Conservation (phyloP, 2,329 filamentous ascomycete species). For the Sclerotinia subarctica region DNA sequence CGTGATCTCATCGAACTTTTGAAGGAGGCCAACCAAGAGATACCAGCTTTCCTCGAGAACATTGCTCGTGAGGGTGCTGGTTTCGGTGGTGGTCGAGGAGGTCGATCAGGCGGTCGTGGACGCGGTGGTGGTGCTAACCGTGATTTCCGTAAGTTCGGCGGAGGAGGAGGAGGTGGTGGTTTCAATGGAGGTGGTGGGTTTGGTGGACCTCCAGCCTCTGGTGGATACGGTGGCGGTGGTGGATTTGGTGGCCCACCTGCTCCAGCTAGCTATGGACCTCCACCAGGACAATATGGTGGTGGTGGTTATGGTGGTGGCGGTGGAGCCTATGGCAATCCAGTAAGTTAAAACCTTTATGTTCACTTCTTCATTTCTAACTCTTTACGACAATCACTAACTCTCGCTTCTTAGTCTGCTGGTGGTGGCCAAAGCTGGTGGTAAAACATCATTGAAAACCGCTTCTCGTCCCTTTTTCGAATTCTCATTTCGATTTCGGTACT, state of each 20-base stretch:
- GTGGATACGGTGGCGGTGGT: conserved; percentile 52
- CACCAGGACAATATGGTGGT: conserved; percentile 35
- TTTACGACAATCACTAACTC: not conserved
- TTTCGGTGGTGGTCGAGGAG: conserved; percentile 69
- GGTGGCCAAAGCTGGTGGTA: conserved; percentile 57
- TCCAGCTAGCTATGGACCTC: conserved; percentile 51
- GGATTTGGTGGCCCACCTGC: conserved; percentile 56
- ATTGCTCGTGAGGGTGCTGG: conserved; percentile 90
- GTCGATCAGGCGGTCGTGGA: conserved; percentile 66
- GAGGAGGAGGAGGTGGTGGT: conserved; percentile 48
- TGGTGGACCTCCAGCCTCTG: conserved; percentile 41
- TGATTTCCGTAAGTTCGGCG: conserved; percentile 80
- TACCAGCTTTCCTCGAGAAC: conserved; percentile 90
- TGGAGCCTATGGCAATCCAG: conserved; percentile 51
- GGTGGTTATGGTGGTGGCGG: conserved; percentile 53
- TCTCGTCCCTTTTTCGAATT: conserved; percentile 30
- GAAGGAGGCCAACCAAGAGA: conserved; percentile 98
- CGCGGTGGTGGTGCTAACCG: conserved; percentile 71
- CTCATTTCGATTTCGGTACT: conserved; percentile 26
- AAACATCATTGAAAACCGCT: conserved; percentile 29
- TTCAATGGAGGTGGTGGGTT: conserved; percentile 53
- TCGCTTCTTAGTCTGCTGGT: conserved; percentile 40
- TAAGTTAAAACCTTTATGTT: not conserved
- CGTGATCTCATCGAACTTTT: conserved; percentile 95
- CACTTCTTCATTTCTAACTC: too few relatives aligned